These are phyloP conservation scores for Periconia digitata DNA, from an alignment of 2,329 filamentous ascomycete genomes.

Conservation along the genomic window DNA sequence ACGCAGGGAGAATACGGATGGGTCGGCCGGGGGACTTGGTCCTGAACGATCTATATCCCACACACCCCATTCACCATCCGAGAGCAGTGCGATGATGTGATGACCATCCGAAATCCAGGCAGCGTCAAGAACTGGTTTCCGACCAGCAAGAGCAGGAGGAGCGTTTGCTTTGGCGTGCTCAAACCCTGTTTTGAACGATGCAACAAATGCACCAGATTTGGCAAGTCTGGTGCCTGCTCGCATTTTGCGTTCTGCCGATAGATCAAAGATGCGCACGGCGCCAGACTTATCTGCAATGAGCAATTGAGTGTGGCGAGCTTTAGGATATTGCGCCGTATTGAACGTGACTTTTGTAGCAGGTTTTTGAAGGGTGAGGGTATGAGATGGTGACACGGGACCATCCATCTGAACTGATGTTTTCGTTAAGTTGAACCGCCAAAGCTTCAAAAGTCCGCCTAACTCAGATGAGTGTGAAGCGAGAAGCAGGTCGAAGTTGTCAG, in stretches of 20 bases:
- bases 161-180: constrained; percentile 29
- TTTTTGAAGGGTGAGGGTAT: constrained; percentile 51
- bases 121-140: constrained; percentile 53
- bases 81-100: constrained; percentile 49
- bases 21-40: constrained; percentile 31
- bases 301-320: constrained; percentile 55
- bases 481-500: constrained; percentile 43
- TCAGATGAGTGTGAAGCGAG: constrained; percentile 46
- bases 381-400: constrained; percentile 46
- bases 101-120: constrained; percentile 51
- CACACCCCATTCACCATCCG: constrained; percentile 57
- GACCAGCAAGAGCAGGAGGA: constrained; percentile 37
- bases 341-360: constrained; percentile 56
- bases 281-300: constrained; percentile 59
- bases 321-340: constrained; percentile 56
- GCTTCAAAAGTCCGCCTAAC: constrained; percentile 41
- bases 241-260: constrained; percentile 45
- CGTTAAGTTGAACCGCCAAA: constrained; percentile 44
- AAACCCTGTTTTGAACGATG: constrained; percentile 37
- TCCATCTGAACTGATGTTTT: constrained; percentile 42
- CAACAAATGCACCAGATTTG: constrained; percentile 32
- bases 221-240: constrained; percentile 13
- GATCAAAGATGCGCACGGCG: constrained; percentile 60
- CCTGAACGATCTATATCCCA: constrained; percentile 49
- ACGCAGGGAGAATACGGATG: constrained; percentile 35